Percentiles rank a stretch among this genome's conserved stretches.
These are phyloP conservation scores for Calocera viscosa DNA, from an alignment of 768 basidiomycete species.

Conservation along the genomic window DNA sequence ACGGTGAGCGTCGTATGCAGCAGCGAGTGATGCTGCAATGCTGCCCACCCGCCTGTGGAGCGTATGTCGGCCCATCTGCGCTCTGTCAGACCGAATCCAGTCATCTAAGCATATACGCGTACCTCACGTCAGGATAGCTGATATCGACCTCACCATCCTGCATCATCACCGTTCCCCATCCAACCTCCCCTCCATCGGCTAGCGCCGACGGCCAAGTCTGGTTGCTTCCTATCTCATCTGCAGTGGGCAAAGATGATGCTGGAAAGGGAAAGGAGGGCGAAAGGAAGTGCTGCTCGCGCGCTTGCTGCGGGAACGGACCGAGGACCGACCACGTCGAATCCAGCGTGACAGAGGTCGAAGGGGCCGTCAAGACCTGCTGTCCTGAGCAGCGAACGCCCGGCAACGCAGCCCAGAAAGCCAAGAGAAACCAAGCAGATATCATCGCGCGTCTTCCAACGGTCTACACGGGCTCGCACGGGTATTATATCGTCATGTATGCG, in stretches of 20 bases:
- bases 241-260: not conserved
- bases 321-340: slow-evolving; percentile 32
- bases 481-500: not conserved
- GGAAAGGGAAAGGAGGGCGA: slow-evolving; percentile 63
- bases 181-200: slow-evolving; percentile 41
- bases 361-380: not conserved
- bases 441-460: not conserved
- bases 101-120: slow-evolving; percentile 13
- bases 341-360: not conserved
- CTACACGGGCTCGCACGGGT: no score
- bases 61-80: slow-evolving; percentile 60
- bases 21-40: slow-evolving; percentile 64
- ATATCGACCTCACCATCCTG: slow-evolving; percentile 40
- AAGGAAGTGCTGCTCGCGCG: slow-evolving; percentile 71
- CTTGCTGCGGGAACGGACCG: slow-evolving; percentile 74
- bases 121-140: slow-evolving; percentile 55
- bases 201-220: slow-evolving; percentile 53
- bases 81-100: no score
- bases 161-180: slow-evolving; percentile 5
- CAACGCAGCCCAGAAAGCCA: not conserved
- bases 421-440: not conserved
- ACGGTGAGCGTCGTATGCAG: slow-evolving; percentile 54
- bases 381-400: not conserved
- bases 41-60: slow-evolving; percentile 74
- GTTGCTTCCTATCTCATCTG: slow-evolving; percentile 17